These are phyloP conservation scores for Linnemannia exigua DNA, from an alignment of 192 early-diverging fungal genomes.

Conservation along the genomic window DNA sequence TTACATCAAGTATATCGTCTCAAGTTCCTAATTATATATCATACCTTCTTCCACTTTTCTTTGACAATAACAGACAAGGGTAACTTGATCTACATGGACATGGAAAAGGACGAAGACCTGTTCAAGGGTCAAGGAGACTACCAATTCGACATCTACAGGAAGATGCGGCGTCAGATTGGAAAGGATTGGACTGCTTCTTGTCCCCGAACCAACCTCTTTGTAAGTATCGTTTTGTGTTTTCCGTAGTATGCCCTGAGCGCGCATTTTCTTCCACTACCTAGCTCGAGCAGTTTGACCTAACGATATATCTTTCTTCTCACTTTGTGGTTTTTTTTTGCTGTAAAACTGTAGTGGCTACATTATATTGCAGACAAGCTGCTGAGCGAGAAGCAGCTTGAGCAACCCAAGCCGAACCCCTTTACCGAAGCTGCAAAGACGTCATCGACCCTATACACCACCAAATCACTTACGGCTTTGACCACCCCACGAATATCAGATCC, in stretches of 20 bases:
- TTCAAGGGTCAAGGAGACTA: slow-evolving; percentile 68
- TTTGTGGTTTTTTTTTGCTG: background rate
- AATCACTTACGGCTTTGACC: background rate
- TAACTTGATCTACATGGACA: slow-evolving; percentile 47
- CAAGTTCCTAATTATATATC: too few species aligned
- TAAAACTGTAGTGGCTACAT: slow-evolving; percentile 59
- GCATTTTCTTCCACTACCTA: too few species aligned
- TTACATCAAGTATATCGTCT: too few species aligned
- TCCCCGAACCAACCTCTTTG: slow-evolving; percentile 64
- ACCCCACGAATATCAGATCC: background rate
- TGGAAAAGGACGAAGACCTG: slow-evolving; percentile 46
- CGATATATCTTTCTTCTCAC: too few species aligned
- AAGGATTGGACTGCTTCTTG: slow-evolving; percentile 62
- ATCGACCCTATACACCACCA: background rate
- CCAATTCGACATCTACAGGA: slow-evolving; percentile 81
- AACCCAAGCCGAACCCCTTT: slow-evolving; percentile 15
- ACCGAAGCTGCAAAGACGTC: background rate
- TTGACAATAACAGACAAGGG: slow-evolving; percentile 9
- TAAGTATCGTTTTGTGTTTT: slow-evolving; percentile 40
- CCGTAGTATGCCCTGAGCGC: background rate
- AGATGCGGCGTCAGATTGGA: slow-evolving; percentile 67
- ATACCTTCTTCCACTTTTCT: background rate
- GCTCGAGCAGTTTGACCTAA: too few species aligned
- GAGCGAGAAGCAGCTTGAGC: slow-evolving; percentile 36
- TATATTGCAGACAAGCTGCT: slow-evolving; percentile 65